phyloP scores from a whole-genome alignment of 2,329 filamentous ascomycete species.

The Monilinia aucupariae region DNA sequence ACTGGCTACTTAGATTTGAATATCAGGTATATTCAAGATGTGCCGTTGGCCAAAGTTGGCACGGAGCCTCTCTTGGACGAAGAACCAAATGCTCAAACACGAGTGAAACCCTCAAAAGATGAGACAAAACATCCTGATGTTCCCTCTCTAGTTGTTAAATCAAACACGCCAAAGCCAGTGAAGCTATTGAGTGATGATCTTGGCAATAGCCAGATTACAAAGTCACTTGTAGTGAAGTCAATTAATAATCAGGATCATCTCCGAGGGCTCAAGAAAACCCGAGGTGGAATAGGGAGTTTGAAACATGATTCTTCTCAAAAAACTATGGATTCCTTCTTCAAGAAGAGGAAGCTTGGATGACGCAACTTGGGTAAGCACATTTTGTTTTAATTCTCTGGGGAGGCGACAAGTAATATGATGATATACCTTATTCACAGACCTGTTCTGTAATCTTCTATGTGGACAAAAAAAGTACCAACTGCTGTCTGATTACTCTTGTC shows the following conservation, averaged over 20 bases:
- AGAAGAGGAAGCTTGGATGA: conserved; percentile 42
- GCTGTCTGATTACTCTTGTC: conserved; percentile 60
- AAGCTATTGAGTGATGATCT: background rate
- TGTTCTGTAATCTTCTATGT: conserved; percentile 69
- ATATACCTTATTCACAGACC: conserved; percentile 72
- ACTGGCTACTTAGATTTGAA: conserved; percentile 49
- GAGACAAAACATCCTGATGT: background rate
- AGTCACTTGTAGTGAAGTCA: conserved; percentile 48
- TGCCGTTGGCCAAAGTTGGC: background rate
- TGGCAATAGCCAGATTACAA: conserved; percentile 33
- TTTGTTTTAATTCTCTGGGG: conserved; percentile 23
- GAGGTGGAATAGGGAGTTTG: conserved; percentile 76
- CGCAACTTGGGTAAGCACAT: conserved; percentile 9
- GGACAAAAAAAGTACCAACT: conserved; percentile 70
- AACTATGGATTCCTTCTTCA: conserved; percentile 74
- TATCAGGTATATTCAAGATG: conserved; percentile 20
- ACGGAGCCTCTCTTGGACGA: background rate
- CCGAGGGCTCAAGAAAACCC: conserved; percentile 66
- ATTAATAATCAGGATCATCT: conserved; percentile 72
- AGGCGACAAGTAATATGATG: conserved; percentile 53
- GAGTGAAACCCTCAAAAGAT: background rate
- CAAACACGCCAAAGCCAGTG: background rate
- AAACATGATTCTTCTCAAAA: conserved; percentile 70
- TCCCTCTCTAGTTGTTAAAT: background rate
- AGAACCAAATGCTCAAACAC: background rate